Conservation (phyloP, 106 monocot species). For the Dioscorea alata region DNA sequence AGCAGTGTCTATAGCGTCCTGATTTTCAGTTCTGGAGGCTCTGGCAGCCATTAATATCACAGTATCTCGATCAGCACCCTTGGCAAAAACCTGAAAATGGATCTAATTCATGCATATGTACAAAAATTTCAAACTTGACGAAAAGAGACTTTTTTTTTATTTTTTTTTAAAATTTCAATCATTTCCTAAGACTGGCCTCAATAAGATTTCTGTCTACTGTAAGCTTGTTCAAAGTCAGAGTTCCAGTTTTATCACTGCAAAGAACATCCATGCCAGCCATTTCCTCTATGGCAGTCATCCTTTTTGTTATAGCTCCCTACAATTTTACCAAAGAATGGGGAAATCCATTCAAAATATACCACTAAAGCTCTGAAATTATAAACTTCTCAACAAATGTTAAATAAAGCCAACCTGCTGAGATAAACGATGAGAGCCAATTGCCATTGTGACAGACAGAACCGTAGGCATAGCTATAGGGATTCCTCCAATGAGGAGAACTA, state of each 20-base stretch:
- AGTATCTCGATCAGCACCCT: conserved; percentile 67
- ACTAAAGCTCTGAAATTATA: too few species aligned
- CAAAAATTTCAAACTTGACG: background rate
- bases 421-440: conserved; percentile 92
- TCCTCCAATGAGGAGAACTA: conserved; percentile 97
- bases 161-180: too few species aligned
- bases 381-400: too few species aligned
- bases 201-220: conserved; percentile 70
- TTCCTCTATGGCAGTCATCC: conserved; percentile 93
- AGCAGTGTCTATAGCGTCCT: conserved; percentile 95
- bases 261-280: conserved; percentile 98
- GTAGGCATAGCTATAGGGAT: conserved; percentile 99
- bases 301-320: conserved; percentile 88
- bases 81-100: conserved; percentile 60
- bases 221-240: conserved; percentile 79
- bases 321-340: conserved; percentile 1
- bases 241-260: conserved; percentile 92
- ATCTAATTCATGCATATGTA: background rate
- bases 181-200: conserved; percentile 34
- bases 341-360: too few species aligned
- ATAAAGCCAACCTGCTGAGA: conserved; percentile 65
- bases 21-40: conserved; percentile 91
- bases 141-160: background rate
- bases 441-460: conserved; percentile 99
- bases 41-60: conserved; percentile 96